Conservation (phyloP, 2,329 filamentous ascomycete species). For the Didymosphaeria variabile region DNA sequence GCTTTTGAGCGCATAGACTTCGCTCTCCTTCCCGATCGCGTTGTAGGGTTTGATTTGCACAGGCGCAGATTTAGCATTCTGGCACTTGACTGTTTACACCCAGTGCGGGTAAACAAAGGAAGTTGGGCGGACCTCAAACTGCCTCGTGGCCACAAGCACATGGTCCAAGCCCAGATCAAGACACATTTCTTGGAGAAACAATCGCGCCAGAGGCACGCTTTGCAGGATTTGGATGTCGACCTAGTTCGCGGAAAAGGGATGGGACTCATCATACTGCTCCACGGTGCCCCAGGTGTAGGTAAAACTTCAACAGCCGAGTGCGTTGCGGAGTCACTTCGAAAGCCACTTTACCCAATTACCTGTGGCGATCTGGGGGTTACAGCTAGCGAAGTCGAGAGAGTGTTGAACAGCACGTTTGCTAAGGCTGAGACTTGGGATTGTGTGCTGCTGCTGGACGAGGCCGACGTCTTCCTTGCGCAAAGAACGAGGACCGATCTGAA, state of each 20-base stretch:
- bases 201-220: no score
- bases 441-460: constrained; percentile 52
- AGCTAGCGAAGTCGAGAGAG: constrained; percentile 10
- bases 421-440: constrained; percentile 54
- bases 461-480: constrained; percentile 50
- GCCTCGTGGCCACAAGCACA: no score
- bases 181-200: no score
- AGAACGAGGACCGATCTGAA: constrained; percentile 37
- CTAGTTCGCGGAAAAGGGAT: constrained; percentile 14
- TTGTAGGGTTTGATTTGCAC: no score
- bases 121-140: no score
- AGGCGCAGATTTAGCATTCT: no score
- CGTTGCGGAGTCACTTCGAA: constrained; percentile 10
- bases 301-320: constrained; percentile 21
- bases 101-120: no score
- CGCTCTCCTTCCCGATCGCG: no score
- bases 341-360: constrained; percentile 32
- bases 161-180: no score
- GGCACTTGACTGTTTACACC: no score
- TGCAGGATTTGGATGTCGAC: no score
- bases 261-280: constrained; percentile 24
- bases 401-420: neutral
- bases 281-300: constrained; percentile 20
- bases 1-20: no score
- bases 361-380: constrained; percentile 16